Conservation (phyloP, 176 grass and related monocot genomes). For the Oryza longistaminata region DNA sequence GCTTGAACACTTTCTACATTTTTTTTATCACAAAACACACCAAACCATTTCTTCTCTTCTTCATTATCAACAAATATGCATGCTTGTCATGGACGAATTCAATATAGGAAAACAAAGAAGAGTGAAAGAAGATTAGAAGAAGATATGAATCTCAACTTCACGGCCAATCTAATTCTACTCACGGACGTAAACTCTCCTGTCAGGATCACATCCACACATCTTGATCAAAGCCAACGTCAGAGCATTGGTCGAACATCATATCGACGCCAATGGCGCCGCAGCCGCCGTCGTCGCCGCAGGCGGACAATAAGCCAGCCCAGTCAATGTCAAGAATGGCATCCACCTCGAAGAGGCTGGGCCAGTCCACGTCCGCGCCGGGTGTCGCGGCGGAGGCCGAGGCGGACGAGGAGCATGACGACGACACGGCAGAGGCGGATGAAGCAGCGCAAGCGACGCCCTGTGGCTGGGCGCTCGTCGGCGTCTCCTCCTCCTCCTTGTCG, state of each 20-base stretch:
- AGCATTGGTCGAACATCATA: constrained; percentile 47
- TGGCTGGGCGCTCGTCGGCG: background rate
- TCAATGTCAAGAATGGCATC: constrained; percentile 63
- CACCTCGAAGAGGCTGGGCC: constrained; percentile 56
- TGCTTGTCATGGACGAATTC: constrained; percentile 23
- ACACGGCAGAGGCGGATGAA: constrained; percentile 33
- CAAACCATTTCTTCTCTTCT: background rate
- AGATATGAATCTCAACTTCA: constrained; percentile 16
- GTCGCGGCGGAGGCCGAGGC: constrained; percentile 42
- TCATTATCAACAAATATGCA: constrained; percentile 7
- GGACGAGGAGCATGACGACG: constrained; percentile 44
- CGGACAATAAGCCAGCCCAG: constrained; percentile 50
- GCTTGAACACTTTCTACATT: background rate
- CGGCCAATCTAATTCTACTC: constrained; percentile 11
- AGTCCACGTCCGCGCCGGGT: constrained; percentile 37
- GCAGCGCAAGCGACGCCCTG: constrained; percentile 8
- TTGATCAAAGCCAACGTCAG: constrained; percentile 48
- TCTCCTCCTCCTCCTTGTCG: background rate
- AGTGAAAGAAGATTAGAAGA: background rate
- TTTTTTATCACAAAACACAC: background rate
- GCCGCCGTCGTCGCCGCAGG: constrained; percentile 32
- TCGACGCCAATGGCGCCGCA: constrained; percentile 17
- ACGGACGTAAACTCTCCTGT: background rate
- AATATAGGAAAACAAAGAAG: constrained; percentile 14
- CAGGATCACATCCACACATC: constrained; percentile 51